A percentile compares a stretch with the other conserved stretches of the same genome.
Conservation (phyloP, 305 asterid species). For the Stenogyne calaminthoides region DNA sequence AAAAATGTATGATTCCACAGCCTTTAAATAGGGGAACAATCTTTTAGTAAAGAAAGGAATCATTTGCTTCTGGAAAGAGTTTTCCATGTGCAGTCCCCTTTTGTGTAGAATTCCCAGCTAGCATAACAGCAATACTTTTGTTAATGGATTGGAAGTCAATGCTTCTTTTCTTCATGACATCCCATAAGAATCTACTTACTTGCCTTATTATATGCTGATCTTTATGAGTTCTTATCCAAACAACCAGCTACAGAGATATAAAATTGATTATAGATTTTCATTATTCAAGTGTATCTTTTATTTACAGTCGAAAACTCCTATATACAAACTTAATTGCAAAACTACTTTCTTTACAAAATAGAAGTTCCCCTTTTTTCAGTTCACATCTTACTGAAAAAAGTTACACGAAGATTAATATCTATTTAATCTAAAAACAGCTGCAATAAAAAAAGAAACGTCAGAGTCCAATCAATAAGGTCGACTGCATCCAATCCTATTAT, state of each 20-base stretch:
- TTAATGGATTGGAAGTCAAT: slow-evolving; percentile 35
- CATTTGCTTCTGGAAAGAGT: slow-evolving; percentile 33
- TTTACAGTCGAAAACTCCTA: background rate
- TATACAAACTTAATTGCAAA: background rate
- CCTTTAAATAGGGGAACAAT: slow-evolving; percentile 34
- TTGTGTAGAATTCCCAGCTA: slow-evolving; percentile 35
- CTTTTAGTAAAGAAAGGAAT: slow-evolving; percentile 34
- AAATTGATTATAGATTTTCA: background rate
- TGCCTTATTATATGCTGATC: slow-evolving; percentile 19
- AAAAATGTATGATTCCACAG: slow-evolving; percentile 25
- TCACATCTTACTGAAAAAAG: slow-evolving; percentile 14
- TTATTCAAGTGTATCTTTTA: background rate
- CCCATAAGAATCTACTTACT: slow-evolving; percentile 25
- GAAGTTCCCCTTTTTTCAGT: background rate
- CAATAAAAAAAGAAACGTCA: background rate
- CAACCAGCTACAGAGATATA: slow-evolving; percentile 19
- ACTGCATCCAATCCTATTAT: background rate
- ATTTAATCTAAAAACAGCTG: background rate
- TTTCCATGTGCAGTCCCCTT: slow-evolving; percentile 37
- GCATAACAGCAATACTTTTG: slow-evolving; percentile 25
- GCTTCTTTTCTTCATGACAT: slow-evolving; percentile 29
- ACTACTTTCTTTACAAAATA: background rate
- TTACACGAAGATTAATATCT: background rate
- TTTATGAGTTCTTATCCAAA: slow-evolving; percentile 3
- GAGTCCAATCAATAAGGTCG: background rate